These are phyloP conservation scores for Fusarium aywerte DNA, from an alignment of 2,329 filamentous ascomycete species.

Conservation along the genomic window DNA sequence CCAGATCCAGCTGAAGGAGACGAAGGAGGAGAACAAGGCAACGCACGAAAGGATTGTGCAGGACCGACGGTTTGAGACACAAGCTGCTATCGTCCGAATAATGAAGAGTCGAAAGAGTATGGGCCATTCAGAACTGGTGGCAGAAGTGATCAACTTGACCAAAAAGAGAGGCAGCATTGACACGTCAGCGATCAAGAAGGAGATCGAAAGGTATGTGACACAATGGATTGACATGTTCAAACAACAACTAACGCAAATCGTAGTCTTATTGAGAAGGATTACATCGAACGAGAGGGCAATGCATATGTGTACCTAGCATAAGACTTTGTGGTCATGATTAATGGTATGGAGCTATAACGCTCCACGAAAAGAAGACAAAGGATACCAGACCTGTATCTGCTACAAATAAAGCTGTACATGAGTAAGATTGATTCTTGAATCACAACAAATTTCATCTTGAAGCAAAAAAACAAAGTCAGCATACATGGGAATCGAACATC, in stretches of 20 bases:
- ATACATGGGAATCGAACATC: conserved; percentile 21
- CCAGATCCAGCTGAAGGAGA: conserved; percentile 97
- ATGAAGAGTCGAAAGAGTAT: conserved; percentile 95
- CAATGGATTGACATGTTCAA: not conserved
- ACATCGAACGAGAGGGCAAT: conserved; percentile 82
- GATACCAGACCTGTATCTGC: not conserved
- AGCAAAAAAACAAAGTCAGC: not conserved
- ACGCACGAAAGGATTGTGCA: conserved; percentile 90
- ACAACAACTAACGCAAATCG: conserved; percentile 17
- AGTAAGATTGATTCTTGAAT: not conserved
- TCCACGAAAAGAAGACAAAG: not conserved
- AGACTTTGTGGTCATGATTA: not conserved
- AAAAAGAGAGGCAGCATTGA: conserved; percentile 87
- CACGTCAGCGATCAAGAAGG: conserved; percentile 89
- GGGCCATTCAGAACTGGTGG: conserved; percentile 85
- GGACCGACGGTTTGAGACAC: conserved; percentile 94
- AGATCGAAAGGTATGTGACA: conserved; percentile 87
- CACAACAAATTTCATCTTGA: not conserved
- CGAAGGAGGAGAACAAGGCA: conserved; percentile 91
- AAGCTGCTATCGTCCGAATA: conserved; percentile 95
- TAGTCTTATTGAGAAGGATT: conserved; percentile 92
- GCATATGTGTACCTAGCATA: conserved; percentile 77
- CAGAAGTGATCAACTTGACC: conserved; percentile 92
- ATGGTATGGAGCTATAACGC: not conserved
- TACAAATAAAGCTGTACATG: not conserved